Evolutionary conservation across 2,329 filamentous ascomycete species (phyloP).

Genomic region (Cordyceps javanica): DNA sequence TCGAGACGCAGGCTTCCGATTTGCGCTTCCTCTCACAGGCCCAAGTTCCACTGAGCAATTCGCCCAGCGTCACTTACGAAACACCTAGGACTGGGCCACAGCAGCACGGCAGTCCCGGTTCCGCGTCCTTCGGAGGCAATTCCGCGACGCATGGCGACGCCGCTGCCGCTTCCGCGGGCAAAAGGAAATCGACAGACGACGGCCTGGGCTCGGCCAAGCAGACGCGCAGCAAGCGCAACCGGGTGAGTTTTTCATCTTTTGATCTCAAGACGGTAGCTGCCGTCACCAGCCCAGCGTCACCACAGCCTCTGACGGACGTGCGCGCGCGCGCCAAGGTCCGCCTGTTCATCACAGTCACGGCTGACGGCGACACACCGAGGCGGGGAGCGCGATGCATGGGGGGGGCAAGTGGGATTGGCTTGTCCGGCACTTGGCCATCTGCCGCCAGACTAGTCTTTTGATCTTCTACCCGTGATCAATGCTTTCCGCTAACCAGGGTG

Average conservation of each 20-base stretch:
- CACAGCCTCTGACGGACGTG: not conserved
- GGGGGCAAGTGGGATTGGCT: no score
- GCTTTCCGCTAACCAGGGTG: not conserved
- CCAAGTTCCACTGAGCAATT: slow-evolving; percentile 25
- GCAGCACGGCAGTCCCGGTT: slow-evolving; percentile 31
- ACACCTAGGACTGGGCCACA: slow-evolving; percentile 22
- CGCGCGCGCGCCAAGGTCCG: not conserved
- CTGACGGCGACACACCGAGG: not conserved
- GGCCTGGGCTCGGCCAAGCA: slow-evolving; percentile 35
- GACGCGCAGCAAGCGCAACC: slow-evolving; percentile 55
- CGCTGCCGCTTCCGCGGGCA: slow-evolving; percentile 22
- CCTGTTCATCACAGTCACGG: not conserved
- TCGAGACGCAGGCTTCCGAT: slow-evolving; percentile 49
- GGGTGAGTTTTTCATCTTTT: slow-evolving; percentile 34
- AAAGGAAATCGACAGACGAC: slow-evolving; percentile 37
- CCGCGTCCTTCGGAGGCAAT: slow-evolving; percentile 42
- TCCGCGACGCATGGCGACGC: slow-evolving; percentile 31
- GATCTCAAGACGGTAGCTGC: not conserved
- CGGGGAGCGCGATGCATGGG: not conserved
- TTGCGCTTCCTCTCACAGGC: slow-evolving; percentile 44
- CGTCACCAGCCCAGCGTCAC: not conserved
- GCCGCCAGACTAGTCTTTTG: not conserved
- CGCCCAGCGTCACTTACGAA: slow-evolving; percentile 26
- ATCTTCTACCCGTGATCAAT: not conserved
- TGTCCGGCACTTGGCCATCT: not conserved